phyloP scores from a whole-genome alignment of 1,139 yeast genomes.

The Sugiyamaella xylanicola region DNA sequence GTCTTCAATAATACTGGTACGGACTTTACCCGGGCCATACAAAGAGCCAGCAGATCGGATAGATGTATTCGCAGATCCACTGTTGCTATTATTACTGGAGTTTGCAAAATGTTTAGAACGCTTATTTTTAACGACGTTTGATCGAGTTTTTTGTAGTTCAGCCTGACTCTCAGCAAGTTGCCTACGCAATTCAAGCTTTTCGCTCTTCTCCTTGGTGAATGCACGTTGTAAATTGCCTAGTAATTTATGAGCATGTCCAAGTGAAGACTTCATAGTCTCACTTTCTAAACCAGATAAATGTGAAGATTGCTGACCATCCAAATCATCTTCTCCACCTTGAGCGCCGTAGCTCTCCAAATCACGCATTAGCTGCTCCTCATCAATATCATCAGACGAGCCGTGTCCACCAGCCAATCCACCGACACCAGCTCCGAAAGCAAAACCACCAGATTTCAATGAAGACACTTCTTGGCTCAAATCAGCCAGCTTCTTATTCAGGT shows the following conservation, averaged over 20 bases:
- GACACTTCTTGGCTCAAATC: constrained; percentile 27
- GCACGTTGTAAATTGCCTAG: constrained; percentile 37
- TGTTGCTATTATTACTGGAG: constrained; percentile 12
- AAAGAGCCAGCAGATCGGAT: constrained; percentile 7
- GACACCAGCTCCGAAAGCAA: constrained; percentile 8
- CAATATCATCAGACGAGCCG: constrained; percentile 30
- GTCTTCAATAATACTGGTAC: constrained; percentile 21
- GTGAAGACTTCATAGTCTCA: constrained; percentile 67
- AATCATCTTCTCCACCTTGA: not conserved
- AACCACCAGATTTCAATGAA: constrained; percentile 1
- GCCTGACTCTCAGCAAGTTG: constrained; percentile 29
- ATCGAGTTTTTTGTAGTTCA: constrained; percentile 15
- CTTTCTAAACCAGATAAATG: constrained; percentile 56
- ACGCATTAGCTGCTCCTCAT: constrained; percentile 28
- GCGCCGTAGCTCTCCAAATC: constrained; percentile 12
- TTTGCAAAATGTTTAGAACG: constrained; percentile 26
- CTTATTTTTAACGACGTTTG: constrained; percentile 24
- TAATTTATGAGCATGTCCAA: constrained; percentile 62
- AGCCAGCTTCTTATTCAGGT: constrained; percentile 26
- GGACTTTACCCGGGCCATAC: constrained; percentile 12
- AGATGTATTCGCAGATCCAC: constrained; percentile 9
- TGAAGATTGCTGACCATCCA: constrained; percentile 2
- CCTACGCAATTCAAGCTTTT: constrained; percentile 41
- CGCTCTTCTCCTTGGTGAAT: constrained; percentile 41
- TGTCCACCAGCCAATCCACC: constrained; percentile 26